These are phyloP conservation scores for Blastomyces emzantsi DNA, from an alignment of 2,329 filamentous ascomycete genomes.

Conservation along the genomic window DNA sequence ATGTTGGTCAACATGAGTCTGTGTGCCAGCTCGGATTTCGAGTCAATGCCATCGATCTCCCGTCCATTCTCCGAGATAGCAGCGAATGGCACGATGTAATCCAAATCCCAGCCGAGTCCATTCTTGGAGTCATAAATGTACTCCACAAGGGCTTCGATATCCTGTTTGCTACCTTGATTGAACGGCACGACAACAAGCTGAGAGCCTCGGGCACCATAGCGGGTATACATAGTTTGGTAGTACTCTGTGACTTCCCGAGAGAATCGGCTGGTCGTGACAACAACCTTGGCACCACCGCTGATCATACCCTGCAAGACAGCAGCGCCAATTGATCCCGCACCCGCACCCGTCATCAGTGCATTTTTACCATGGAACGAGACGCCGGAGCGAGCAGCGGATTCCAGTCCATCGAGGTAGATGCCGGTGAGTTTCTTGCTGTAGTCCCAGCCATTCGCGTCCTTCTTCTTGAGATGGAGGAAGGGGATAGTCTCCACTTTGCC, in stretches of 20 bases:
- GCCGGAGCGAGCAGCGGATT: slow-evolving; percentile 76
- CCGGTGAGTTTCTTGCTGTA: slow-evolving; percentile 99
- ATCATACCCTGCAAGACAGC: slow-evolving; percentile 94
- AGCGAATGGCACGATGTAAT: slow-evolving; percentile 92
- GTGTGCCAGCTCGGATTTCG: slow-evolving; percentile 94
- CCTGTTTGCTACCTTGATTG: slow-evolving; percentile 98
- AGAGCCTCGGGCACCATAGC: slow-evolving; percentile 85
- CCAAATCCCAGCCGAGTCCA: slow-evolving; percentile 95
- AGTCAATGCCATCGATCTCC: slow-evolving; percentile 94
- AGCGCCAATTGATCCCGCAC: slow-evolving; percentile 93
- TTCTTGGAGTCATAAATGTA: slow-evolving; percentile 97
- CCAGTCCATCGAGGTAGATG: slow-evolving; percentile 82
- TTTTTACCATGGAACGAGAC: slow-evolving; percentile 93
- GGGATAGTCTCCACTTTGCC: slow-evolving; percentile 96
- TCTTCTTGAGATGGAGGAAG: slow-evolving; percentile 97
- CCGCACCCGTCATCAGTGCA: slow-evolving; percentile 95
- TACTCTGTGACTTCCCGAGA: slow-evolving; percentile 97
- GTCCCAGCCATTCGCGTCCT: slow-evolving; percentile 90
- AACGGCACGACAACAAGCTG: slow-evolving; percentile 97
- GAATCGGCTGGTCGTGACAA: slow-evolving; percentile 94
- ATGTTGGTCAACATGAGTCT: slow-evolving; percentile 99
- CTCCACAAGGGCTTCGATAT: slow-evolving; percentile 84
- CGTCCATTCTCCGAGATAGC: slow-evolving; percentile 97
- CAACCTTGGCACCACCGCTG: slow-evolving; percentile 90
- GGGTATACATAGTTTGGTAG: slow-evolving; percentile 97